These are phyloP conservation scores for Xanthoparmelia taractica DNA, from an alignment of 495 filamentous ascomycete genomes.

Conservation along the genomic window DNA sequence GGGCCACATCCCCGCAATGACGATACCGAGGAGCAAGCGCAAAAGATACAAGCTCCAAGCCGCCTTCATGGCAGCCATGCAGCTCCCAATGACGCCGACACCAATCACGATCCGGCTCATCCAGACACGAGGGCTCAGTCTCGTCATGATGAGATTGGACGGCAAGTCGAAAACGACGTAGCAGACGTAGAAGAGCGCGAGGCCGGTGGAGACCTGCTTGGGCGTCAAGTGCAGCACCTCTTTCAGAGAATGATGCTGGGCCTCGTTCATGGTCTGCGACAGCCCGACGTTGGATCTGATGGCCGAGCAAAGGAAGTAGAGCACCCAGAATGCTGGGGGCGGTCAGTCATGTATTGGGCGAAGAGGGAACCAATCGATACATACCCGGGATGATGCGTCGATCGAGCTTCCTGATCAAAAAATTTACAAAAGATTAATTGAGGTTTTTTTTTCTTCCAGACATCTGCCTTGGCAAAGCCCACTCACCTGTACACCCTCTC, in stretches of 20 bases:
- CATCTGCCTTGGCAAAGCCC: not conserved
- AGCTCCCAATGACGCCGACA: constrained; percentile 74
- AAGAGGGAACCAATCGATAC: not conserved
- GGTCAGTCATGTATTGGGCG: constrained; percentile 19
- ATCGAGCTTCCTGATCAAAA: constrained; percentile 57
- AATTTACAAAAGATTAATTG: too few relatives aligned
- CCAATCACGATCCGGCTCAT: constrained; percentile 88
- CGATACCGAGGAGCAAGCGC: constrained; percentile 76
- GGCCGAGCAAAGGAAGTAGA: constrained; percentile 88
- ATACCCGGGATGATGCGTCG: constrained; percentile 69
- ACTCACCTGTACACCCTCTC: constrained; percentile 56
- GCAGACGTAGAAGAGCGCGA: constrained; percentile 84
- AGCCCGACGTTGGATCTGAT: constrained; percentile 86
- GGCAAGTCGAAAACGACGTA: constrained; percentile 87
- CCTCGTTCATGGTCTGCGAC: constrained; percentile 80
- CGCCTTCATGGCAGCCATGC: constrained; percentile 70
- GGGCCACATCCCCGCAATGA: constrained; percentile 91
- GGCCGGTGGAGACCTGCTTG: constrained; percentile 70
- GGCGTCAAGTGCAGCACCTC: constrained; percentile 57
- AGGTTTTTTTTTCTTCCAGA: not conserved
- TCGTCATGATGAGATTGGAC: constrained; percentile 84
- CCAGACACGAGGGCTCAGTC: constrained; percentile 77
- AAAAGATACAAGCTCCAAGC: constrained; percentile 84
- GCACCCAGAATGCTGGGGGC: constrained; percentile 68
- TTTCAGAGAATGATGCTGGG: constrained; percentile 58